Evolutionary conservation across 2,329 filamentous ascomycete genomes (phyloP), one percentile per base, ranked within the genome.

Genomic region (Purpureocillium takamizusanense): DNA sequence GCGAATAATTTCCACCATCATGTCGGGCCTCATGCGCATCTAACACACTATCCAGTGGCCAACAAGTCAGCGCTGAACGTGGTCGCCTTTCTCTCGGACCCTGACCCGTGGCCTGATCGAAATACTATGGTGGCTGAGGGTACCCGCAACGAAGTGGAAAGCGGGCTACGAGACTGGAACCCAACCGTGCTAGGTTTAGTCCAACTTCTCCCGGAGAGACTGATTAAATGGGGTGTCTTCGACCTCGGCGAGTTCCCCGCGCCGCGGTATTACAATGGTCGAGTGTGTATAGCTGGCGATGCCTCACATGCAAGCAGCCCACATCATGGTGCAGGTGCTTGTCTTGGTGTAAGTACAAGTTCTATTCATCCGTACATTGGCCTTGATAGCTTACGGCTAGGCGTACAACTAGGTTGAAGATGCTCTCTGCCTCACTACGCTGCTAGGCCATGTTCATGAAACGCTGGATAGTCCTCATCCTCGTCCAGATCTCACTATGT

Each of bases 241-340:
- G 67, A 70, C 34, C 54, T 69, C 1, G 62, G 60, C 25, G 56
- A 67, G n/a, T 48, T 65, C 31, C 66, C 64, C 1, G 53, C 69
- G 1, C 60, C 61, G 1, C 50, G 51, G 10, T 73, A 65, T 32
- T 62, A 59, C 46, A 60, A 60, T 17, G 62, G 61, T 7, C 58
- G 66, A 1, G 48, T 72, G 17, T 67, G 63, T 29, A 61, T 81
- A 2, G 54, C 76, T 1, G 78, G 78, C 12, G 78, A 83, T 48
- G 76, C 78, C 0, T 78, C 78, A 0, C 78, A 82, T 50, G 76
- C 76, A 0, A 72, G 72, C 30, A 73, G 75, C 1, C 78, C 78
- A 0, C 71, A 76, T 30, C 71, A 77, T 31, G 77, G 76, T 0
- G 68, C 76, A 1, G 77, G 77, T 3, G 69, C 72, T 0, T 74